Evolutionary conservation across 176 grass and related monocot species (phyloP).

Genomic region (Aegilops tauschii): DNA sequence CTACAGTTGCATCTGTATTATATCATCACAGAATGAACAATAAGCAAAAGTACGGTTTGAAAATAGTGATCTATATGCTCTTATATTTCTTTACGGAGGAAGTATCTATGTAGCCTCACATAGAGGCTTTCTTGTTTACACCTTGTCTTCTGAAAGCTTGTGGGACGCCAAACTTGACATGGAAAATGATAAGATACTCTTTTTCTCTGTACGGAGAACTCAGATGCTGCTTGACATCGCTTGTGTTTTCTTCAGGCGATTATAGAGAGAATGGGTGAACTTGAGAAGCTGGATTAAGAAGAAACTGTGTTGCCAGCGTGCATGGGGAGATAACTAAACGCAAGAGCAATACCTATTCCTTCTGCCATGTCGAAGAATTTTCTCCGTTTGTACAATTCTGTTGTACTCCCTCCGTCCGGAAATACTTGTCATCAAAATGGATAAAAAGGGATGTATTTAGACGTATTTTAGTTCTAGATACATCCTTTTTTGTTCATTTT

Average conservation of each 20-base stretch:
- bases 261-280: conserved; percentile 64
- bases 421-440: no score
- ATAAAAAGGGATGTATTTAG: no score
- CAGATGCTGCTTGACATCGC: not conserved
- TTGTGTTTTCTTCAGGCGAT: conserved; percentile 48
- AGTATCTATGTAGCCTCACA: not conserved
- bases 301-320: not conserved
- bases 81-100: no score
- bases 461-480: no score
- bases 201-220: not conserved
- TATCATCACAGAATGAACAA: not conserved
- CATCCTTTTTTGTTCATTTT: no score
- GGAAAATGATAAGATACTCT: not conserved
- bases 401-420: not conserved
- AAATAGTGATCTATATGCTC: no score
- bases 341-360: not conserved
- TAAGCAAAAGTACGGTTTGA: not conserved
- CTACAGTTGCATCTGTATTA: not conserved
- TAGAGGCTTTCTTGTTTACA: not conserved
- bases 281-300: conserved; percentile 60
- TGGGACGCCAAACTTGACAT: not conserved
- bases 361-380: not conserved
- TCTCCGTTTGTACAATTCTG: conserved; percentile 24
- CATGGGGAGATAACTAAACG: not conserved
- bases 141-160: not conserved